A percentile compares a stretch with the other conserved stretches of the same genome.
Conservation (phyloP, 306 rosid species). For the Benincasa hispida region DNA sequence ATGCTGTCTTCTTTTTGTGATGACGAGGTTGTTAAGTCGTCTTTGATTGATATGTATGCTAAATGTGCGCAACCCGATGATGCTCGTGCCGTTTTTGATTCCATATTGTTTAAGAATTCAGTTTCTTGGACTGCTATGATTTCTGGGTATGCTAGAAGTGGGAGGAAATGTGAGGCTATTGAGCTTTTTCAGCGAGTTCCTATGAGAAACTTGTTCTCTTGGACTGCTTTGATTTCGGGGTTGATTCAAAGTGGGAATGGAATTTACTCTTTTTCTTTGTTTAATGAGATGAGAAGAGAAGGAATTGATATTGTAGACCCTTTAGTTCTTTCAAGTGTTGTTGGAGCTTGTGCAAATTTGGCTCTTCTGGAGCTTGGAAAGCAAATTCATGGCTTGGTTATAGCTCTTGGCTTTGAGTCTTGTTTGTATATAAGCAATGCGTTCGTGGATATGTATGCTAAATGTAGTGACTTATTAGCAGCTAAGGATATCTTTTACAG, state of each 20-base stretch:
- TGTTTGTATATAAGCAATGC: slow-evolving; percentile 75
- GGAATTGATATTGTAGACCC: slow-evolving; percentile 54
- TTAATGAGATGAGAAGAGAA: slow-evolving; percentile 58
- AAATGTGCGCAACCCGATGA: slow-evolving; percentile 43
- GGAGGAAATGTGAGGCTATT: slow-evolving; percentile 48
- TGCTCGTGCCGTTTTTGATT: slow-evolving; percentile 50
- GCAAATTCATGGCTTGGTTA: slow-evolving; percentile 54
- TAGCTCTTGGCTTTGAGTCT: slow-evolving; percentile 56
- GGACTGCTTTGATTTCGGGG: slow-evolving; percentile 92
- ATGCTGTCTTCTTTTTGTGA: slow-evolving; percentile 29
- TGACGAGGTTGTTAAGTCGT: slow-evolving; percentile 73
- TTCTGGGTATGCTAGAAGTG: slow-evolving; percentile 62
- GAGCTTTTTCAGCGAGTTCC: slow-evolving; percentile 33
- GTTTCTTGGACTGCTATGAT: slow-evolving; percentile 75
- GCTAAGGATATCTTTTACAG: slow-evolving; percentile 42
- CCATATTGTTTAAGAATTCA: slow-evolving; percentile 30
- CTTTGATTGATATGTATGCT: slow-evolving; percentile 69
- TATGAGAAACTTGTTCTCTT: slow-evolving; percentile 39
- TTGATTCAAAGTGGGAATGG: slow-evolving; percentile 73
- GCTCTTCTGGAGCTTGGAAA: slow-evolving; percentile 69
- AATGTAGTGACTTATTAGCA: slow-evolving; percentile 64
- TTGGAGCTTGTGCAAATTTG: slow-evolving; percentile 68
- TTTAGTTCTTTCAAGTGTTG: slow-evolving; percentile 61
- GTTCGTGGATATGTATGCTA: slow-evolving; percentile 79
- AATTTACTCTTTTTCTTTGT: slow-evolving; percentile 34